Evolutionary conservation across 2,329 filamentous ascomycete species (phyloP).

Genomic region (Nothophoma quercina): DNA sequence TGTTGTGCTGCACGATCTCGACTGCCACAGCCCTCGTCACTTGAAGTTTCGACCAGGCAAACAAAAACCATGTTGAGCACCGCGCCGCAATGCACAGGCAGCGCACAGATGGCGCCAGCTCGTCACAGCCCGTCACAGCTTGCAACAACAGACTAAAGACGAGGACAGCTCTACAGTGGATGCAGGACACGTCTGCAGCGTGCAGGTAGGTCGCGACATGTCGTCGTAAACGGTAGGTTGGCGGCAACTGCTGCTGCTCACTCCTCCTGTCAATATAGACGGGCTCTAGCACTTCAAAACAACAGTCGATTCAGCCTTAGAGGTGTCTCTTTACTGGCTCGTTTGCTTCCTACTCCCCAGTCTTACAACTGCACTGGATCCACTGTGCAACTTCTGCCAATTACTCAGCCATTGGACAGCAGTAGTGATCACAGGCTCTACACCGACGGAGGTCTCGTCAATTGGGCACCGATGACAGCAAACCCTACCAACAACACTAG

Average conservation of each 20-base stretch:
- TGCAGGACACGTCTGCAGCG: background rate
- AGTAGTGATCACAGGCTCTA: constrained; percentile 65
- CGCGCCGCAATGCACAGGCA: no score
- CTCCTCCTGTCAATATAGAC: no score
- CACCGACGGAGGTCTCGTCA: constrained; percentile 54
- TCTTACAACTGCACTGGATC: constrained; percentile 9
- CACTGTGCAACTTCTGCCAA: constrained; percentile 32
- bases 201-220: background rate
- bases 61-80: no score
- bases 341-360: no score
- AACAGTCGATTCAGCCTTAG: background rate
- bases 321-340: background rate
- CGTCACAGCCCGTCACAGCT: background rate
- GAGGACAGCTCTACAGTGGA: background rate
- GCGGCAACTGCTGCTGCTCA: background rate
- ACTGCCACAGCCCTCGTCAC: no score
- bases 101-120: no score
- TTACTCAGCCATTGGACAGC: constrained; percentile 62
- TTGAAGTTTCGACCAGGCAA: no score
- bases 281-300: no score
- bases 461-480: constrained; percentile 19
- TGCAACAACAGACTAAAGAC: background rate
- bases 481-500: constrained; percentile 25
- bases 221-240: background rate
- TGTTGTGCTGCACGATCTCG: no score